Evolutionary conservation across 495 filamentous ascomycete genomes (phyloP).

Genomic region (Trichoderma orchidacearum): DNA sequence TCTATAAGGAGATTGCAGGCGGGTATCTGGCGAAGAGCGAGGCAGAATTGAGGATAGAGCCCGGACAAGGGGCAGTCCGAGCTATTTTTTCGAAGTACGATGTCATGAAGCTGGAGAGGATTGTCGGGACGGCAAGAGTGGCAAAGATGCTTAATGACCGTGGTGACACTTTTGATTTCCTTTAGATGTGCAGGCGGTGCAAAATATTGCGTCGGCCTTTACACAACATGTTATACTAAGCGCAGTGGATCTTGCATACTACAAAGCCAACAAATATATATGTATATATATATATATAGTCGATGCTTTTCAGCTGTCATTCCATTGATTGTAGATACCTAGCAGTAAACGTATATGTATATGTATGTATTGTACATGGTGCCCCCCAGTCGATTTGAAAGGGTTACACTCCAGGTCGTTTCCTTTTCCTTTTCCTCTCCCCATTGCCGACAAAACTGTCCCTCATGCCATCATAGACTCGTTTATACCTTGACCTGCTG

Average conservation of each 20-base stretch:
- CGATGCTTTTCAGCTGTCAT: neutral
- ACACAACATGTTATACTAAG: no score
- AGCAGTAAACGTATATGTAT: constrained; percentile 4
- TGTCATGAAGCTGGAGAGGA: constrained; percentile 70
- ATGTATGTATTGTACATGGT: constrained; percentile 5
- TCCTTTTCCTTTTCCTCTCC: neutral
- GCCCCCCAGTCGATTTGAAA: neutral
- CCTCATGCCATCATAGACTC: neutral
- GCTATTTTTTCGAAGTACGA: constrained; percentile 82
- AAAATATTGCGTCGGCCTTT: neutral
- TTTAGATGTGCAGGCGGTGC: constrained; percentile 13
- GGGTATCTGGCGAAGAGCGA: constrained; percentile 48
- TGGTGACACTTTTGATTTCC: constrained; percentile 86
- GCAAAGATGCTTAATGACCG: constrained; percentile 61
- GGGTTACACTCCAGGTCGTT: neutral
- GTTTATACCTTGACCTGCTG: neutral
- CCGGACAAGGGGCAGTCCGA: constrained; percentile 42
- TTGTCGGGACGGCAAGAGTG: constrained; percentile 68
- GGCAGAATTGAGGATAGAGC: constrained; percentile 33
- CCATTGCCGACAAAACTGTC: neutral
- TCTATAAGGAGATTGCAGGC: constrained; percentile 79
- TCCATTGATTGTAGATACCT: neutral
- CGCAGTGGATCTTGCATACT: no score
- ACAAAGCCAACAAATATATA: no score
- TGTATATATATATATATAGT: neutral